A percentile compares a stretch with the other conserved stretches of the same genome.
These are phyloP conservation scores for Solanum microdontum DNA, from an alignment of 257 asterid species.

Conservation along the genomic window DNA sequence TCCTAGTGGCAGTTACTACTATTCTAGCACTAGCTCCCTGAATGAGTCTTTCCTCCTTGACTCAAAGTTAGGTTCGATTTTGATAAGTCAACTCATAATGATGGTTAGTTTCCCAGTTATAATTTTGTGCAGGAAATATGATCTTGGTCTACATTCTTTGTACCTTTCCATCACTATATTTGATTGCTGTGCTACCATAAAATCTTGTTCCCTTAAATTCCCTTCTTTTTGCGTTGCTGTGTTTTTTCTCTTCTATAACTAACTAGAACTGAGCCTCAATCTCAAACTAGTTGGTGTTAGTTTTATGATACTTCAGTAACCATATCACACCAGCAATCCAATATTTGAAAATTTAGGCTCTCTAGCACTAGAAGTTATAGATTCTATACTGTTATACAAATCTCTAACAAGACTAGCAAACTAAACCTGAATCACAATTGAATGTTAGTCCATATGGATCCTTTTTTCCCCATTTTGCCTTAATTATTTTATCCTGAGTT, in stretches of 20 bases:
- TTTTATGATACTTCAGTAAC: neutral
- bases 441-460: neutral
- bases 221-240: neutral
- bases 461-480: neutral
- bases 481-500: neutral
- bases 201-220: neutral
- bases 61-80: neutral
- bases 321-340: neutral
- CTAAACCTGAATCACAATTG: neutral
- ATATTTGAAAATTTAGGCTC: neutral
- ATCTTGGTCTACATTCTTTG: neutral
- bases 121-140: neutral
- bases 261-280: neutral
- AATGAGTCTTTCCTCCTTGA: neutral
- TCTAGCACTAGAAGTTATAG: neutral
- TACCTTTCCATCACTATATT: neutral
- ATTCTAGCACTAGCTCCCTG: neutral
- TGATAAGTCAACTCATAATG: neutral
- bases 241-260: neutral
- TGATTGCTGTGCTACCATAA: neutral
- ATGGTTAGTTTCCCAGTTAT: neutral
- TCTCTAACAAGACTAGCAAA: neutral
- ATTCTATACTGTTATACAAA: neutral
- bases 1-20: neutral
- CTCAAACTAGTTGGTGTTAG: neutral